Conservation (phyloP, 345 rosid genomes). For the Arabis alpina region DNA sequence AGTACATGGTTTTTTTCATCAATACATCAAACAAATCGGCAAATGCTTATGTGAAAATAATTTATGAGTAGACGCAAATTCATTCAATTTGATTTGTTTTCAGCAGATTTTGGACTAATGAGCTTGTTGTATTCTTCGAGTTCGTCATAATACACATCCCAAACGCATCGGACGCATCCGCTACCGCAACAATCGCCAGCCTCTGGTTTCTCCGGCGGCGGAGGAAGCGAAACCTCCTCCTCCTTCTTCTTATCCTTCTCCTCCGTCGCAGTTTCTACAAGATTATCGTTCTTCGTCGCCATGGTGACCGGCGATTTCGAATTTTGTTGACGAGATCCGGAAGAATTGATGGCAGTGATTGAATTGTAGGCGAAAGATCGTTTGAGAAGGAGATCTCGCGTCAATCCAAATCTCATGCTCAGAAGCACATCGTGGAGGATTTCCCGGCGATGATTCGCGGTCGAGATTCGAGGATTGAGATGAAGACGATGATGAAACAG, state of each 20-base stretch:
- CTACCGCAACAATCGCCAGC: conserved; percentile 96
- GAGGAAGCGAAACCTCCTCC: conserved; percentile 44
- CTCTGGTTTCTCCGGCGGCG: conserved; percentile 93
- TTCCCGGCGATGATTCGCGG: conserved; percentile 14
- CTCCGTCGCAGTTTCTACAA: conserved; percentile 7
- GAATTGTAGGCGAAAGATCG: conserved; percentile 28
- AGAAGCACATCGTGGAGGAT: conserved; percentile 19
- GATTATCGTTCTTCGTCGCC: conserved; percentile 35
- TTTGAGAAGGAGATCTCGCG: conserved; percentile 31
- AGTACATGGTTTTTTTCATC: no score
- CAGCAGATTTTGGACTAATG: conserved; percentile 32
- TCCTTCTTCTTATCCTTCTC: conserved; percentile 12
- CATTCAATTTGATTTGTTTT: conserved; percentile 31
- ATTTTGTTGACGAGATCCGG: conserved; percentile 20
- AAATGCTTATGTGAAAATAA: neutral
- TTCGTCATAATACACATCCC: conserved; percentile 94
- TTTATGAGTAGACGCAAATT: neutral
- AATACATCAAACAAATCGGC: neutral
- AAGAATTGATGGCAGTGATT: neutral
- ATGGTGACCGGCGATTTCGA: conserved; percentile 26
- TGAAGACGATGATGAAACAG: neutral
- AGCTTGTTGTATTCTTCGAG: conserved; percentile 76
- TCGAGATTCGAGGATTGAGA: conserved; percentile 32
- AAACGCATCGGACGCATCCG: conserved; percentile 92
- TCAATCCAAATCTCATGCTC: conserved; percentile 39